Evolutionary conservation across 148 eudicot species (phyloP).

Genomic region (Fallopia convolvulus): DNA sequence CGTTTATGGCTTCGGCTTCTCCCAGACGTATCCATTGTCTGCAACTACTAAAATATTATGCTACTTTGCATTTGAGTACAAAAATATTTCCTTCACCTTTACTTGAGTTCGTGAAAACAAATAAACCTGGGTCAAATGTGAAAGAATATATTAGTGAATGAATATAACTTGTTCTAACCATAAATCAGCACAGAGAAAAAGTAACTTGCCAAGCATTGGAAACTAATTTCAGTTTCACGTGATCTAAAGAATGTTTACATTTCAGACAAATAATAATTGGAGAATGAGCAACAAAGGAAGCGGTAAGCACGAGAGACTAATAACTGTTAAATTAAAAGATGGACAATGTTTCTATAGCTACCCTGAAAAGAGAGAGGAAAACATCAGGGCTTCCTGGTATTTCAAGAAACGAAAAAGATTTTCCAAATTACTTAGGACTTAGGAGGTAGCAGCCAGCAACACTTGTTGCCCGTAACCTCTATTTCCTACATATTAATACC

Average conservation of each 20-base stretch:
- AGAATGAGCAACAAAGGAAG: not conserved
- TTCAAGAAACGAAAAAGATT: not conserved
- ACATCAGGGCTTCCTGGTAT: not conserved
- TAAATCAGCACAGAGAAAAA: not conserved
- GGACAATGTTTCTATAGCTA: no score
- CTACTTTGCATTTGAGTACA: not conserved
- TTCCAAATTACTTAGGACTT: not conserved
- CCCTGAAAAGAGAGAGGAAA: not conserved
- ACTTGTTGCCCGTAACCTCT: no score
- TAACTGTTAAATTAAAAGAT: not conserved
- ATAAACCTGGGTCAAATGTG: not conserved
- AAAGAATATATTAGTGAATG: not conserved
- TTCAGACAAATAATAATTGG: not conserved
- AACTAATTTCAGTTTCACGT: not conserved
- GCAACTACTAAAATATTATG: constrained; percentile 1
- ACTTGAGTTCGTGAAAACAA: not conserved
- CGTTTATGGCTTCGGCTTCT: constrained; percentile 25
- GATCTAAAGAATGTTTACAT: not conserved
- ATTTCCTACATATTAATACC: no score
- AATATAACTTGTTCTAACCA: not conserved
- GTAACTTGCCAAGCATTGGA: not conserved
- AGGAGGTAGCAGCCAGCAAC: not conserved
- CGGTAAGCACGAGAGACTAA: not conserved
- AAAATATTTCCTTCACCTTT: not conserved
- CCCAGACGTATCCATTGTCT: constrained; percentile 49